Conservation (phyloP, 208 protist species). For the Crithidia brevicula region DNA sequence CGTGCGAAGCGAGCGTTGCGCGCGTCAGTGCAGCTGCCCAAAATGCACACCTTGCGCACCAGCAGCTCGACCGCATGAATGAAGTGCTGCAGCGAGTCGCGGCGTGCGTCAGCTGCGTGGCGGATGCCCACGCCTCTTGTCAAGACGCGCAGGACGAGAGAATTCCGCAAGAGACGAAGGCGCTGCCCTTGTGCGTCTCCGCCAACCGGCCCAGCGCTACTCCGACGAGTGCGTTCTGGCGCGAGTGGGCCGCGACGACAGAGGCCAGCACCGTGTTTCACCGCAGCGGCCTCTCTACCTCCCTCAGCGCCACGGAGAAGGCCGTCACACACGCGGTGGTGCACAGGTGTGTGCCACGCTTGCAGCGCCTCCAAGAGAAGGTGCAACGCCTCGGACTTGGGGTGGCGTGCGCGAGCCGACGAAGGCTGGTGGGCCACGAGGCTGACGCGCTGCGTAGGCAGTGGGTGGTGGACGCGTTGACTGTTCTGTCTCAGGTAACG, state of each 20-base stretch:
- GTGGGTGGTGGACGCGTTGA: conserved; percentile 13
- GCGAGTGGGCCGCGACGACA: neutral
- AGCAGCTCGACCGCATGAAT: conserved; percentile 2
- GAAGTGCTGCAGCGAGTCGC: conserved; percentile 4
- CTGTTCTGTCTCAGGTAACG: neutral
- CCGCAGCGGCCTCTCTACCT: conserved; percentile 22
- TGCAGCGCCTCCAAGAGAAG: conserved; percentile 1
- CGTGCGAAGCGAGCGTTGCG: neutral
- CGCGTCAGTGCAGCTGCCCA: conserved; percentile 21
- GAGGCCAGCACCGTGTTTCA: neutral
- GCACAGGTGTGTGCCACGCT: neutral
- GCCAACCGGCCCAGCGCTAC: no score
- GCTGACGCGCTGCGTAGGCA: neutral
- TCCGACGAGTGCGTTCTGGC: conserved; percentile 5
- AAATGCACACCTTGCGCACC: neutral
- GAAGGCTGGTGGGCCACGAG: neutral
- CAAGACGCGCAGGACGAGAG: no score
- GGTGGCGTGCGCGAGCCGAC: neutral
- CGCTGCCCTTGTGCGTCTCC: no score
- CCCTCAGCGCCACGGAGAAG: conserved; percentile 12
- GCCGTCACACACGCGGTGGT: neutral
- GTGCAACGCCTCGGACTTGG: neutral
- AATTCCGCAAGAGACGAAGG: no score
- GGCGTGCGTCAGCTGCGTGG: neutral
- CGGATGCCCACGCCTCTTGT: neutral